Conservation (phyloP, 2,329 filamentous ascomycete genomes). For the Fusarium albosuccineum region DNA sequence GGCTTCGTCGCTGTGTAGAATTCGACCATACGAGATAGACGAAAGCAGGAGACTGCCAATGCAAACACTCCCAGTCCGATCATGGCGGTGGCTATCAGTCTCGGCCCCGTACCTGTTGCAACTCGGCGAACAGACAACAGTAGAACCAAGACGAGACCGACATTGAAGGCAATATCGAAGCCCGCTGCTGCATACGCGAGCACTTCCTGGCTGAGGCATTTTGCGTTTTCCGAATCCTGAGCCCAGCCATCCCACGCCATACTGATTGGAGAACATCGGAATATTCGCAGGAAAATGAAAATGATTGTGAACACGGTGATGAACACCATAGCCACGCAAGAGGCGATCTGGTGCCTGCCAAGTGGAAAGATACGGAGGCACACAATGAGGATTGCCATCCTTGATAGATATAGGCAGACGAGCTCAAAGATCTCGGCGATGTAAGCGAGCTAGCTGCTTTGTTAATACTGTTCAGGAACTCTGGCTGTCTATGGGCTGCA, state of each 20-base stretch:
- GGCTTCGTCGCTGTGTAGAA: slow-evolving; percentile 53
- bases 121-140: slow-evolving; percentile 57
- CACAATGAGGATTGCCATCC: slow-evolving; percentile 55
- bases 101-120: slow-evolving; percentile 57
- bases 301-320: slow-evolving; percentile 52
- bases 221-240: slow-evolving; percentile 5
- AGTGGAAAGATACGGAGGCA: slow-evolving; percentile 56
- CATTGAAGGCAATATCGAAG: slow-evolving; percentile 62
- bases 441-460: slow-evolving; percentile 43
- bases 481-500: not conserved
- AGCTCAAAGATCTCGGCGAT: slow-evolving; percentile 54
- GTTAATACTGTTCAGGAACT: slow-evolving; percentile 7
- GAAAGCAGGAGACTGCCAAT: slow-evolving; percentile 52
- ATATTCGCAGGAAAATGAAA: slow-evolving; percentile 54
- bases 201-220: slow-evolving; percentile 39
- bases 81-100: slow-evolving; percentile 58
- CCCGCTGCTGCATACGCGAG: slow-evolving; percentile 59
- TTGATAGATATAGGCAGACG: slow-evolving; percentile 54
- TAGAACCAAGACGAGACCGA: slow-evolving; percentile 58
- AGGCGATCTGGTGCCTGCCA: slow-evolving; percentile 49
- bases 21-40: slow-evolving; percentile 50
- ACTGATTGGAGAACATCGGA: slow-evolving; percentile 56
- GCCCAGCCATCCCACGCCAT: slow-evolving; percentile 51
- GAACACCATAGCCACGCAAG: slow-evolving; percentile 51
- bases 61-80: slow-evolving; percentile 60